Percentiles rank a stretch among this genome's conserved stretches.
Evolutionary conservation across 768 basidiomycete genomes (phyloP).

Genomic region (Lactarius pseudohatsudake): DNA sequence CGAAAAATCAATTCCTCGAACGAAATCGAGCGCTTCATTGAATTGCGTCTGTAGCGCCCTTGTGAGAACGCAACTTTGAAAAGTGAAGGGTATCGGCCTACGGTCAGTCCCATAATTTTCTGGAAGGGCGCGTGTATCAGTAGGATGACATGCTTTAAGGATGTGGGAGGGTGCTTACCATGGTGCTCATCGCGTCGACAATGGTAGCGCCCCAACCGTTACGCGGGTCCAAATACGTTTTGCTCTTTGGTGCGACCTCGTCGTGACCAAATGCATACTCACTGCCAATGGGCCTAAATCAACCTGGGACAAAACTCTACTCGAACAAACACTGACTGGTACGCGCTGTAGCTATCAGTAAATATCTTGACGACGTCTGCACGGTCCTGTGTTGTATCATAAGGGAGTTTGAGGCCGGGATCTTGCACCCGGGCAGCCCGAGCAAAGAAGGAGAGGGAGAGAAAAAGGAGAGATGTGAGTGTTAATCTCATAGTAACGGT

Average conservation of each 20-base stretch:
- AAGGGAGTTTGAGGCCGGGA: slow-evolving; percentile 2
- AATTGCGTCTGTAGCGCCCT: slow-evolving; percentile 48
- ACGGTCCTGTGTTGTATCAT: slow-evolving; percentile 30
- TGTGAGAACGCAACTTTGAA: not conserved
- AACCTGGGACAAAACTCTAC: not conserved
- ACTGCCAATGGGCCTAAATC: slow-evolving; percentile 35
- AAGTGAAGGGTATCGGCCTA: slow-evolving; percentile 31
- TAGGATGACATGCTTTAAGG: not conserved
- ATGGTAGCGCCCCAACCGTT: slow-evolving; percentile 60
- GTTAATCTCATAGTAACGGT: not conserved
- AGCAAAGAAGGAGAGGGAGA: not conserved
- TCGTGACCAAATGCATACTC: slow-evolving; percentile 61
- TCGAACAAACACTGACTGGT: slow-evolving; percentile 43
- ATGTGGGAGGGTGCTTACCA: slow-evolving; percentile 42
- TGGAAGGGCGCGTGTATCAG: slow-evolving; percentile 47
- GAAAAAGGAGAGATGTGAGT: not conserved
- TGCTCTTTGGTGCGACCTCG: slow-evolving; percentile 50
- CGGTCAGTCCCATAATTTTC: slow-evolving; percentile 59
- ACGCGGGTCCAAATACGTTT: slow-evolving; percentile 40
- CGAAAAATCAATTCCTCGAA: slow-evolving; percentile 55
- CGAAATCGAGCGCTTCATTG: slow-evolving; percentile 52
- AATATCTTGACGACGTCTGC: slow-evolving; percentile 53
- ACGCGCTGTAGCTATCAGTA: slow-evolving; percentile 51
- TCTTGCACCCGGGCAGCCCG: not conserved
- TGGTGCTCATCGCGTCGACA: slow-evolving; percentile 59